Evolutionary conservation across 208 protist species (phyloP), one percentile per base, ranked within the genome.

Genomic region (Crithidia expoeki): DNA sequence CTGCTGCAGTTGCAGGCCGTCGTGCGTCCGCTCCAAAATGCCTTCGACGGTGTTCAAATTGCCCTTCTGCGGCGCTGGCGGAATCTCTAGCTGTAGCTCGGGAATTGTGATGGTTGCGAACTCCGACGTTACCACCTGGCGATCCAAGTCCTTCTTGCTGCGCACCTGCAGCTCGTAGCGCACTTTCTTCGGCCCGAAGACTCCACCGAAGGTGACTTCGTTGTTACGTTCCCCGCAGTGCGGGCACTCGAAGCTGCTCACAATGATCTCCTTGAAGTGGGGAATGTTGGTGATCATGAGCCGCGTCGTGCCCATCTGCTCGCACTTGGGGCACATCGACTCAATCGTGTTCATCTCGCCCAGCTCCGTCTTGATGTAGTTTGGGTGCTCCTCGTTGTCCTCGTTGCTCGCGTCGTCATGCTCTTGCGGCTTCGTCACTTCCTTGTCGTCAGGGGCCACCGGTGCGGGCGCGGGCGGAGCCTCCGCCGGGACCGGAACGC

Each of bases 31-130:
- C 66, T 86, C 78, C 33, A 98, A 64, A 25, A 98, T 82, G 36
- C 97, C 97, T 76, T 99, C 96, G 21, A 99, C 83, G 6, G 97
- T 99, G 55, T 97, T 99, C 10, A 98, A 90, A 32, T 84, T 73
- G 21, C 94, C 96, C 52, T 85, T 89, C 75, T 95, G 88, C 25
- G 90, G 94, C 72, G 92, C 80, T 0, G 92, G 81, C 17, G 96
- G 94, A 19, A 98, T 97, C 83, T 98, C 96, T 49, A 99, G 83
- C 59, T 97, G 81, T 53, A 99, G 50, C 82, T 98, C 84, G 10
- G 95, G 96, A 64, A 99, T 94, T 1, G 57, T 78, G 17, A 98
- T 65, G 14, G 87, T 94, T 30, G 94, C 90, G 53, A 85, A 95
- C 67, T 98, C 90, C 23, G 93, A 97, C 68, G 98, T 97, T 17